A percentile compares a stretch with the other conserved stretches of the same genome.
phyloP scores from a whole-genome alignment of 2,329 filamentous ascomycete species.

The Trichophyton schoenleinii region DNA sequence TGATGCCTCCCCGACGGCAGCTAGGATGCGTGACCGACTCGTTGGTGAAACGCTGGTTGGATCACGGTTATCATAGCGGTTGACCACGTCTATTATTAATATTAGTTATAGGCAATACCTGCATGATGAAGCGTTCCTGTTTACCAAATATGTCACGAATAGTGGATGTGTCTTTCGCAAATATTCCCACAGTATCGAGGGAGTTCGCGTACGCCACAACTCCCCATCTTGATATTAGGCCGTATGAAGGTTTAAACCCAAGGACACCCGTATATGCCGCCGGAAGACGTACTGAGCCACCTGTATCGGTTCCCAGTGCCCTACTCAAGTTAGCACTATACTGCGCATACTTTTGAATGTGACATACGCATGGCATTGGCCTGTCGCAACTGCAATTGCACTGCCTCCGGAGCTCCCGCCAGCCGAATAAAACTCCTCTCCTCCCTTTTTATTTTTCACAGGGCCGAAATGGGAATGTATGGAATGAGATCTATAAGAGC shows the following conservation, averaged over 20 bases:
- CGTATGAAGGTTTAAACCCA: conserved; percentile 88
- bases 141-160: conserved; percentile 42
- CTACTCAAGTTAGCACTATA: conserved; percentile 21
- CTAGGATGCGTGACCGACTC: conserved; percentile 41
- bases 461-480: conserved; percentile 54
- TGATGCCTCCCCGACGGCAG: conserved; percentile 15
- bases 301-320: conserved; percentile 85
- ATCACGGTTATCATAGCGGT: conserved; percentile 55
- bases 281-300: conserved; percentile 74
- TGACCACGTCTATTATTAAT: conserved; percentile 35
- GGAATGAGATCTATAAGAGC: conserved; percentile 48
- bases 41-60: conserved; percentile 55
- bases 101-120: conserved; percentile 5
- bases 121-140: conserved; percentile 5
- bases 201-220: conserved; percentile 89
- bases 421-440: conserved; percentile 45
- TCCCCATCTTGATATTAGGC: conserved; percentile 70
- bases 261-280: conserved; percentile 74
- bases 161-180: conserved; percentile 44
- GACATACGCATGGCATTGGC: conserved; percentile 46
- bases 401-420: conserved; percentile 92
- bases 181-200: conserved; percentile 73
- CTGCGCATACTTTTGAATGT: not conserved
- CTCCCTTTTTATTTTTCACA: conserved; percentile 41
- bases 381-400: conserved; percentile 64